Evolutionary conservation across 169 alveolate species (phyloP).

Genomic region (Cryptosporidium muris): DNA sequence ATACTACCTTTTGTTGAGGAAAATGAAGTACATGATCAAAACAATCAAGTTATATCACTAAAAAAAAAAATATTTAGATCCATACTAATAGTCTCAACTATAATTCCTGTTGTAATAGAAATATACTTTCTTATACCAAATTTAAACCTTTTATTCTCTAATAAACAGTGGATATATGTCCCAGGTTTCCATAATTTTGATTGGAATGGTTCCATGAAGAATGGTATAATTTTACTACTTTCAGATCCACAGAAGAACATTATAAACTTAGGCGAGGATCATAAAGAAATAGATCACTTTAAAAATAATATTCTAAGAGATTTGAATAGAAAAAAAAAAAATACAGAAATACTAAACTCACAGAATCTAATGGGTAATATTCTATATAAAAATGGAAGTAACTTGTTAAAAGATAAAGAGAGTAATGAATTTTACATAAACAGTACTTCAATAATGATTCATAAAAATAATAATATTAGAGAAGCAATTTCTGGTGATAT

Average conservation of each 20-base stretch:
- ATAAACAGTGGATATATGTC: slow-evolving; percentile 46
- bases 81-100: slow-evolving; percentile 4
- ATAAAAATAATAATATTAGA: background rate
- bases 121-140: slow-evolving; percentile 42
- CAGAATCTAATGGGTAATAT: too few species aligned
- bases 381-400: too few species aligned
- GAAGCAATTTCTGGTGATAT: background rate
- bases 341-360: background rate
- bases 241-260: background rate
- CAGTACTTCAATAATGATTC: too few species aligned
- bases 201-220: background rate
- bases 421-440: too few species aligned
- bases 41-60: slow-evolving; percentile 8
- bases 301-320: background rate
- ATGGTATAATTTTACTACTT: background rate
- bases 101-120: slow-evolving; percentile 30
- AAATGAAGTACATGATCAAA: slow-evolving; percentile 12
- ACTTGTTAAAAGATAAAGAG: too few species aligned
- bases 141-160: slow-evolving; percentile 13
- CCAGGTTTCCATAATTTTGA: background rate
- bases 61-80: slow-evolving; percentile 28
- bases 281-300: background rate
- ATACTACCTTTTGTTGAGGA: background rate
- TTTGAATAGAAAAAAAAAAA: background rate
- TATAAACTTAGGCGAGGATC: background rate